These are phyloP conservation scores for Rhizopus arrhizus DNA, from an alignment of 371 early-diverging fungal genomes.

Conservation along the genomic window DNA sequence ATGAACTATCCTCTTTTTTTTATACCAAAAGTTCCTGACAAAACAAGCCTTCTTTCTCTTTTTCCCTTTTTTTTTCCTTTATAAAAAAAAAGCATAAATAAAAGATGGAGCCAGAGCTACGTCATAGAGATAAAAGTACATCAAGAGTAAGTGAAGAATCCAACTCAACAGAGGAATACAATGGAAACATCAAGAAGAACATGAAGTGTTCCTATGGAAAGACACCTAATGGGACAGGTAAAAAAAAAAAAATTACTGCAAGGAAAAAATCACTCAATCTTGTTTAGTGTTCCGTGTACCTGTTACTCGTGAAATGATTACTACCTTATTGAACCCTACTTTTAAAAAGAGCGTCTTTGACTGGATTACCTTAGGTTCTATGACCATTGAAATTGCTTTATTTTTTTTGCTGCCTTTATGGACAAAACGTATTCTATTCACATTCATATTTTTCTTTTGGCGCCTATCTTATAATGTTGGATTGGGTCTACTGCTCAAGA, in stretches of 20 bases:
- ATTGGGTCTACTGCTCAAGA: slow-evolving; percentile 78
- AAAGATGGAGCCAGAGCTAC: slow-evolving; percentile 33
- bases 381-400: slow-evolving; percentile 66
- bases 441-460: slow-evolving; percentile 82
- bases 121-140: slow-evolving; percentile 26
- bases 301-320: slow-evolving; percentile 75
- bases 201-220: slow-evolving; percentile 56
- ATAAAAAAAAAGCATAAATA: slow-evolving; percentile 11
- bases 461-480: slow-evolving; percentile 86
- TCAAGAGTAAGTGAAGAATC: slow-evolving; percentile 13
- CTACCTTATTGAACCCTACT: slow-evolving; percentile 67
- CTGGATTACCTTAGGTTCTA: slow-evolving; percentile 64
- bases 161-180: slow-evolving; percentile 21
- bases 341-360: slow-evolving; percentile 77
- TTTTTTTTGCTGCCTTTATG: slow-evolving; percentile 65
- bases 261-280: background rate
- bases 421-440: slow-evolving; percentile 57
- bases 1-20: slow-evolving; percentile 10
- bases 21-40: slow-evolving; percentile 5
- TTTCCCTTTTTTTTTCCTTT: slow-evolving; percentile 17
- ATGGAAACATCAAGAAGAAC: slow-evolving; percentile 34
- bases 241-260: background rate
- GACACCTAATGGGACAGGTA: slow-evolving; percentile 62
- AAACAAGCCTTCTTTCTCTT: background rate
- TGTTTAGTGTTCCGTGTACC: slow-evolving; percentile 70